Evolutionary conservation across 176 grass and related monocot species (phyloP).

Genomic region (Bothriochloa decipiens): DNA sequence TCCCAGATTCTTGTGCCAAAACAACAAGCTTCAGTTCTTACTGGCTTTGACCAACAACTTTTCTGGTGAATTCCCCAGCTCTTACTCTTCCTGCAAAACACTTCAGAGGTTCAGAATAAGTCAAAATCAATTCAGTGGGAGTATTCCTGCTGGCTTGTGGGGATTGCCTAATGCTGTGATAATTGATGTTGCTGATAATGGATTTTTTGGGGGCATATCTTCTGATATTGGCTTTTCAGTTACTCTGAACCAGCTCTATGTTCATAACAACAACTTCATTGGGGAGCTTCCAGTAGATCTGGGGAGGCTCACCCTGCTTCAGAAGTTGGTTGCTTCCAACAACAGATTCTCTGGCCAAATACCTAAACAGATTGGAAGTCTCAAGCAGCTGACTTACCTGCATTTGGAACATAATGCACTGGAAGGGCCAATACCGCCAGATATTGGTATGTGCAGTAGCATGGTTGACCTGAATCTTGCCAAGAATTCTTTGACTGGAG

Average conservation of each 20-base stretch:
- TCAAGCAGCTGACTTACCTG: slow-evolving; percentile 76
- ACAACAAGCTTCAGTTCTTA: slow-evolving; percentile 71
- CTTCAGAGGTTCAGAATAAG: slow-evolving; percentile 86
- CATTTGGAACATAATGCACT: slow-evolving; percentile 78
- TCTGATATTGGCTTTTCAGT: slow-evolving; percentile 71
- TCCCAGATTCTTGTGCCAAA: slow-evolving; percentile 81
- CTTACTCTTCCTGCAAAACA: slow-evolving; percentile 84
- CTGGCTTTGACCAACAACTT: slow-evolving; percentile 90
- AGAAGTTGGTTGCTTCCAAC: slow-evolving; percentile 77
- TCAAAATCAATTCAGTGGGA: slow-evolving; percentile 77
- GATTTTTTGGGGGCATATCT: slow-evolving; percentile 69
- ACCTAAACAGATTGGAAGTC: slow-evolving; percentile 58
- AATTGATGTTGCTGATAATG: slow-evolving; percentile 83
- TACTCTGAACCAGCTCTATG: slow-evolving; percentile 75
- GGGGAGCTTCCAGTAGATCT: slow-evolving; percentile 71
- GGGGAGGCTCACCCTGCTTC: slow-evolving; percentile 57
- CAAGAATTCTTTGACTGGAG: slow-evolving; percentile 68
- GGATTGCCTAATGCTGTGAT: slow-evolving; percentile 83
- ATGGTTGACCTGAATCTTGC: slow-evolving; percentile 80
- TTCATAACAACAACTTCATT: slow-evolving; percentile 85
- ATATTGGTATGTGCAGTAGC: slow-evolving; percentile 65
- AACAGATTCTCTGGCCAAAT: slow-evolving; percentile 77
- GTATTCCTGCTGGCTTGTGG: slow-evolving; percentile 65
- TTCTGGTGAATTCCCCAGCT: slow-evolving; percentile 76
- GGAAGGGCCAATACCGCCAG: slow-evolving; percentile 61